Base-by-base conservation (phyloP, 73 alveolate species). In the Paramecium octaurelia region DNA sequence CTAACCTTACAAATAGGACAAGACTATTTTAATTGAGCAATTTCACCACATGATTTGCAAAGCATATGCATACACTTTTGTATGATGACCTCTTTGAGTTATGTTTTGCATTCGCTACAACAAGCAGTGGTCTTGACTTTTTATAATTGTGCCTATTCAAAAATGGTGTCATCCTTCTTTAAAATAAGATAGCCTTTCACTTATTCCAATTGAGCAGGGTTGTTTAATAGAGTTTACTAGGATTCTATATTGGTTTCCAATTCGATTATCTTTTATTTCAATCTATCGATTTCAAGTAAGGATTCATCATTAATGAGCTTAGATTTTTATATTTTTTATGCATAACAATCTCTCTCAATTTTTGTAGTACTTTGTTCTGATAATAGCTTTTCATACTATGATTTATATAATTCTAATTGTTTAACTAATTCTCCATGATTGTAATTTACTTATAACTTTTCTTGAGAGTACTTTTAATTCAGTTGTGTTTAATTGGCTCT, bases 161-260 rank as follows among this genome's bases (percentile, higher is more conserved):
- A 8, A 46, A 80, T 11, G 1, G 48, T 14, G n/a, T 80, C 91
- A 20, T 34, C 43, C 16, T 80, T 80, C 44, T 80, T 80, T 42
- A 80, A 44, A 7, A 80, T 80, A 59, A 80, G 44, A 80, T 80
- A 80, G 1, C 91, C 91, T 46, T 80, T 80, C 2, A 27, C 38
- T 46, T 80, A 80, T 80, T 80, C 91, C 46, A 80, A 80, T 23
- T 80, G 27, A 9, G 50, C 57, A 38, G 91, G 91, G 44, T 80
- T 43, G 18, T 80, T 21, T 42, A 80, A 4, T 80, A 48, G 24
- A 4, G 6, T 21, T 6, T 21, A 9, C 8, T 40, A 18, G 21
- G 34, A 20, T 27, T 80, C 75, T 1, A 80, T 43, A 21, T 24
- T 23, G 14, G 23, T 10, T 46, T 80, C 91, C 27, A 80, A 44